These are phyloP conservation scores for Claviceps monticola DNA, from an alignment of 2,329 filamentous ascomycete genomes.

Conservation along the genomic window DNA sequence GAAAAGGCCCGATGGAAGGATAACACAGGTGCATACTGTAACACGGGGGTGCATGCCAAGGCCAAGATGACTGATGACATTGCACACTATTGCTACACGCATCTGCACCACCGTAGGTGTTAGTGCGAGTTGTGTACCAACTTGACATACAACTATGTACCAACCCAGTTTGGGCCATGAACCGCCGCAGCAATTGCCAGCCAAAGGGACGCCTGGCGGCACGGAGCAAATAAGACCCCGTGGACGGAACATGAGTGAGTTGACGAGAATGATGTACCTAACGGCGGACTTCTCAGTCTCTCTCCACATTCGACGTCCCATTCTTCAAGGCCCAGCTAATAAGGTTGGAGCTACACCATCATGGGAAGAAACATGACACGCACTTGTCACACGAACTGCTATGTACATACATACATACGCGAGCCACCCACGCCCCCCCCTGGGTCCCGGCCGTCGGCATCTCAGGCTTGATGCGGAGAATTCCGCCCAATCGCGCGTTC, in stretches of 20 bases:
- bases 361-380: background rate
- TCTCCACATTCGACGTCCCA: too few species aligned
- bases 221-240: background rate
- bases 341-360: background rate
- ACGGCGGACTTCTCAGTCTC: too few species aligned
- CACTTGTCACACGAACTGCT: background rate
- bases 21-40: too few species aligned
- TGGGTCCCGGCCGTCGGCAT: background rate
- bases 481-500: too few species aligned
- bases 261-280: background rate
- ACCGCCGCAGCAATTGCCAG: background rate
- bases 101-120: background rate
- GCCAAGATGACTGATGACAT: background rate
- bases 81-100: too few species aligned
- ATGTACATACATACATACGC: background rate
- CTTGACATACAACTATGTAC: background rate
- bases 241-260: background rate
- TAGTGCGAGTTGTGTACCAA: background rate
- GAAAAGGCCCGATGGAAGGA: background rate
- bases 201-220: background rate
- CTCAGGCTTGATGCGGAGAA: background rate
- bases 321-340: background rate
- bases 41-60: background rate
- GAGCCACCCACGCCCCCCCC: background rate
- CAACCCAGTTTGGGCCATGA: background rate